Evolutionary conservation across 495 filamentous ascomycete species (phyloP).

Genomic region (Trichoderma gamsii): DNA sequence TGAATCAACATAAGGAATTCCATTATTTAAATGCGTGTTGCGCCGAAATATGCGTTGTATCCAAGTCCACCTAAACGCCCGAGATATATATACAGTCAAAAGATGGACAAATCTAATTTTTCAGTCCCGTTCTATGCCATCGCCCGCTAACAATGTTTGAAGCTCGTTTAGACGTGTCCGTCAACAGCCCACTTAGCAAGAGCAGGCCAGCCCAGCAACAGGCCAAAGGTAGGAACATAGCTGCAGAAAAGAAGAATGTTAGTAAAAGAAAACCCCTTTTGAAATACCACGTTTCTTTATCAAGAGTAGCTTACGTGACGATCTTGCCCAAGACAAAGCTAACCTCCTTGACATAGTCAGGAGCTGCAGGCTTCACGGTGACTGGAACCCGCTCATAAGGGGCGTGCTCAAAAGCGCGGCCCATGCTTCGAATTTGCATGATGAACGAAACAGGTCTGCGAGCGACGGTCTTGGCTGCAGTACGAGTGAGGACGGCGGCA

Average conservation of each 20-base stretch:
- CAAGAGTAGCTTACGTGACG: not conserved
- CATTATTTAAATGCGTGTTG: not conserved
- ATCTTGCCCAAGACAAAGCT: not conserved
- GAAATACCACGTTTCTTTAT: too few species aligned
- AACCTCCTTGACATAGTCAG: not conserved
- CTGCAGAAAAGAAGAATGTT: not conserved
- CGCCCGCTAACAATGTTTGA: not conserved
- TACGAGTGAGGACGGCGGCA: not conserved
- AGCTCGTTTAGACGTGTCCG: not conserved
- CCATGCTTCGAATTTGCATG: not conserved
- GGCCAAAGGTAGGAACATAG: not conserved
- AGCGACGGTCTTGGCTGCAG: not conserved
- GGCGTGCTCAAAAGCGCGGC: not conserved
- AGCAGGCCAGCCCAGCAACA: not conserved
- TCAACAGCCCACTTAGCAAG: not conserved
- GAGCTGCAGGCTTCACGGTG: not conserved
- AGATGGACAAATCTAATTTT: slow-evolving; percentile 7
- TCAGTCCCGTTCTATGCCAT: not conserved
- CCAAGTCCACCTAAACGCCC: slow-evolving; percentile 7
- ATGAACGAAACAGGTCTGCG: not conserved
- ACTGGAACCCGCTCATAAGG: not conserved
- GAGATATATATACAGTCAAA: slow-evolving; percentile 6
- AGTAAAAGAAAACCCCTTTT: not conserved
- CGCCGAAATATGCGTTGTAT: slow-evolving; percentile 1
- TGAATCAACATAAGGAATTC: not conserved